Percentiles rank a stretch among this genome's conserved stretches.
phyloP scores from a whole-genome alignment of 192 early-diverging fungal species.

The Gamsiella multidivaricata region DNA sequence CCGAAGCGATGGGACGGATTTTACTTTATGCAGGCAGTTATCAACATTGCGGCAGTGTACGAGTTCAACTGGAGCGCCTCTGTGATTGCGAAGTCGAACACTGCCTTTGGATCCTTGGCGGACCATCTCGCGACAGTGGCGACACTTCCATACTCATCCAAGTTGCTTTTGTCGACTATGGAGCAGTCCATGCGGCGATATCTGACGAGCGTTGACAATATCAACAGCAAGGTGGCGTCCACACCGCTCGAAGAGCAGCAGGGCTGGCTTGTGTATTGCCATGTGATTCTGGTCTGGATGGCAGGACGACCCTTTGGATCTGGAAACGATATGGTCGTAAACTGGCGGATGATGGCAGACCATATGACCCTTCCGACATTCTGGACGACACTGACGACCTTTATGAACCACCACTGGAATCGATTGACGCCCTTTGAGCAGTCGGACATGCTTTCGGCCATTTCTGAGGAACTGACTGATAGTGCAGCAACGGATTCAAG shows the following conservation, averaged over 20 bases:
- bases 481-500: background rate
- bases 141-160: slow-evolving; percentile 49
- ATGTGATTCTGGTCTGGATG: slow-evolving; percentile 66
- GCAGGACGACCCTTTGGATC: slow-evolving; percentile 51
- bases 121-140: slow-evolving; percentile 34
- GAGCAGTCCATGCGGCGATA: slow-evolving; percentile 53
- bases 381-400: slow-evolving; percentile 48
- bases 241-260: slow-evolving; percentile 34
- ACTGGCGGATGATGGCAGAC: slow-evolving; percentile 35
- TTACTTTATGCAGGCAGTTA: slow-evolving; percentile 60
- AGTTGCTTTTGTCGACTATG: slow-evolving; percentile 50
- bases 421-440: slow-evolving; percentile 50
- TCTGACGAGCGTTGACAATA: slow-evolving; percentile 12
- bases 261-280: slow-evolving; percentile 61
- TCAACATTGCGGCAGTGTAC: slow-evolving; percentile 61
- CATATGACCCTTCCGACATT: slow-evolving; percentile 30
- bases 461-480: slow-evolving; percentile 34
- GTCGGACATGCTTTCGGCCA: slow-evolving; percentile 42
- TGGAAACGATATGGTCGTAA: slow-evolving; percentile 17
- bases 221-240: slow-evolving; percentile 9
- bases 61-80: slow-evolving; percentile 57
- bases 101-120: slow-evolving; percentile 5
- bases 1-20: slow-evolving; percentile 44
- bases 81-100: slow-evolving; percentile 35
- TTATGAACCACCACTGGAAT: slow-evolving; percentile 50